Conservation (phyloP, 805 yeast species). For the Saccharomycopsis sp. region DNA sequence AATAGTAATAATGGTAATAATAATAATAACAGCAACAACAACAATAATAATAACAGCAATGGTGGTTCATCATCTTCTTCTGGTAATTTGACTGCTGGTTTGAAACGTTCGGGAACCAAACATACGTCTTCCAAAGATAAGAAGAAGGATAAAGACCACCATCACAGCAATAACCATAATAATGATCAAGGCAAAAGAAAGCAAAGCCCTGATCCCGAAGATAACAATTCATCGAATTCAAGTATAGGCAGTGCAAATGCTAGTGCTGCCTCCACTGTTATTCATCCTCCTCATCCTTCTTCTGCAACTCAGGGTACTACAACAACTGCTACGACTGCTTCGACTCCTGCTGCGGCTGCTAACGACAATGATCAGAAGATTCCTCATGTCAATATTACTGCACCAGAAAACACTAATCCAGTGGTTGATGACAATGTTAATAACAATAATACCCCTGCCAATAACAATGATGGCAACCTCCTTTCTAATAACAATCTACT, state of each 20-base stretch:
- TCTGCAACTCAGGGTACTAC: neutral
- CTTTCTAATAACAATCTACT: neutral
- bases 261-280: neutral
- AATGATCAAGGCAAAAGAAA: conserved; percentile 1
- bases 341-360: neutral
- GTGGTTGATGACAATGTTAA: conserved; percentile 3
- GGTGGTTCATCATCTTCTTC: neutral
- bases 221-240: neutral
- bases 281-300: neutral
- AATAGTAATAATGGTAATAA: neutral
- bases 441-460: neutral
- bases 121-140: conserved; percentile 19
- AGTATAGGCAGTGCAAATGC: neutral
- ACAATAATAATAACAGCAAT: neutral
- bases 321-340: neutral
- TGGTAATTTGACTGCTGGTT: conserved; percentile 7
- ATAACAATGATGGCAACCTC: neutral
- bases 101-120: conserved; percentile 20
- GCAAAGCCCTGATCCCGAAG: conserved; percentile 7
- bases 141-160: conserved; percentile 15
- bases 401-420: conserved; percentile 11
- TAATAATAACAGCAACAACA: neutral
- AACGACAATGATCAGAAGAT: neutral
- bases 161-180: neutral
- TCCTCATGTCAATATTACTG: conserved; percentile 12